Percentiles rank a stretch among this genome's conserved stretches.
Evolutionary conservation across 257 asterid species (phyloP).

Genomic region (Solanum chmielewskii): DNA sequence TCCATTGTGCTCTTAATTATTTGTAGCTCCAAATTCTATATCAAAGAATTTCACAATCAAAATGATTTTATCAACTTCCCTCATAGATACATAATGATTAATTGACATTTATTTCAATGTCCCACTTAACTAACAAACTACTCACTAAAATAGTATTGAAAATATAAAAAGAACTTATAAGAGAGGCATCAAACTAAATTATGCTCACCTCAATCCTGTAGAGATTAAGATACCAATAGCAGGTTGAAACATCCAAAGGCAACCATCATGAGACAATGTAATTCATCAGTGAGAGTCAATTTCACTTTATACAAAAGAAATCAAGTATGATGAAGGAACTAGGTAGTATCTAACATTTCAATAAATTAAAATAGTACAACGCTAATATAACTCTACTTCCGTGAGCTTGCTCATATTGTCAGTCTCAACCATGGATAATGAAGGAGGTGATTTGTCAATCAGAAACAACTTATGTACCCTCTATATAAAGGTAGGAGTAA

Average conservation of each 20-base stretch:
- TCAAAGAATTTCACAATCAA: neutral
- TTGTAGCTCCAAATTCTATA: slow-evolving; percentile 47
- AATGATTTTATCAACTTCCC: neutral
- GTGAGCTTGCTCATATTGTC: neutral
- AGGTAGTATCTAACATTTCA: neutral
- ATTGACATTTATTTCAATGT: neutral
- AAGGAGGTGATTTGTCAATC: neutral
- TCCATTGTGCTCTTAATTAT: slow-evolving; percentile 24
- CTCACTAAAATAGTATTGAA: neutral
- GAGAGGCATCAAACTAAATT: neutral
- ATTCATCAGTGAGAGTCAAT: neutral
- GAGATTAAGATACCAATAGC: neutral
- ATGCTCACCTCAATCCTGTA: neutral
- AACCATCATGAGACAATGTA: neutral
- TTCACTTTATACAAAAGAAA: neutral
- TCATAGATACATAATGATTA: neutral
- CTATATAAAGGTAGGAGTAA: neutral
- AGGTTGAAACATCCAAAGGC: neutral
- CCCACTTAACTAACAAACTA: neutral
- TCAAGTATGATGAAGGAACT: neutral
- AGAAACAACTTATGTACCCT: neutral
- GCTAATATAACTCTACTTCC: neutral
- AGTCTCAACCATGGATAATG: neutral
- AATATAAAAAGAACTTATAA: neutral
- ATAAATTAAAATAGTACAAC: neutral